Conservation (phyloP, 2,329 filamentous ascomycete genomes). For the Claviceps spartinae region DNA sequence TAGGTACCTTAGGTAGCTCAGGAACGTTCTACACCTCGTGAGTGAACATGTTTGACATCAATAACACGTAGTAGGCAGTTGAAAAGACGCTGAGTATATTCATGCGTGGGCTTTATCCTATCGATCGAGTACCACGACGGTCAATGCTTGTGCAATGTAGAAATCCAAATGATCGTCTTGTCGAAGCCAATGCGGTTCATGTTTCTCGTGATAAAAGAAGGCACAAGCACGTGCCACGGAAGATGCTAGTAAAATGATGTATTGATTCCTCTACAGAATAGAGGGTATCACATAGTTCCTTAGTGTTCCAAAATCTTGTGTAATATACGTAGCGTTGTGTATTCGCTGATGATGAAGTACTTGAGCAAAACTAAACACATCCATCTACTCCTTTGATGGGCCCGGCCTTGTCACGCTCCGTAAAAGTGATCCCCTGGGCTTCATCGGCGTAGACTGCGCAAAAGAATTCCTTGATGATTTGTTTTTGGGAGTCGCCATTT, state of each 20-base stretch:
- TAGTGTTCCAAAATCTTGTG: not conserved
- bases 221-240: not conserved
- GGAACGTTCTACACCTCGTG: not conserved
- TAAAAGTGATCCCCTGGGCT: conserved; percentile 25
- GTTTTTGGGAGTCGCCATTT: conserved; percentile 35
- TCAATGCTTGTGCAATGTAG: not conserved
- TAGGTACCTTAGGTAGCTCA: not conserved
- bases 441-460: conserved; percentile 23
- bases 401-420: conserved; percentile 18
- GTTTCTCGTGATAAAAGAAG: not conserved
- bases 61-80: not conserved
- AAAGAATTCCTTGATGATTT: conserved; percentile 20
- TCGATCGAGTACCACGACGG: not conserved
- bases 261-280: not conserved
- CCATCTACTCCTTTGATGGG: conserved; percentile 10
- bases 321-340: not conserved
- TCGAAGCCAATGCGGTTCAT: not conserved
- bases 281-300: not conserved
- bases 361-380: not conserved
- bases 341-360: not conserved
- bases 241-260: not conserved
- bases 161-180: not conserved
- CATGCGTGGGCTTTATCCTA: not conserved
- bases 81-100: not conserved
- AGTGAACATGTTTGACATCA: no score